Evolutionary conservation across 108 stramenopile genomes (phyloP).

Genomic region (Skeletonema potamos): DNA sequence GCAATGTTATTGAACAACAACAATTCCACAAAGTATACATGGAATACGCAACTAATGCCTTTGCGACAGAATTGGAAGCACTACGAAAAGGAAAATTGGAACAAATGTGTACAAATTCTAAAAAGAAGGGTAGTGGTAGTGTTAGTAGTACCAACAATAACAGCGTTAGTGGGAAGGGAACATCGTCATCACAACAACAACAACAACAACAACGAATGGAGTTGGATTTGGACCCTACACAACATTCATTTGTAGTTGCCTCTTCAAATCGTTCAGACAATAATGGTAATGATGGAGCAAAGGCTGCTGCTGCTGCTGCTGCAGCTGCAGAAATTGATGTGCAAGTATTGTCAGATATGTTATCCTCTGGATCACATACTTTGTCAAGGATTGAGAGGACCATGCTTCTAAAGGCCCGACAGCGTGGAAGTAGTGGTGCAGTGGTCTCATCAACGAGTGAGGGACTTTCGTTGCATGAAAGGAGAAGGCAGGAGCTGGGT

Average conservation of each 20-base stretch:
- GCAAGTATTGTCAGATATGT: slow-evolving; percentile 29
- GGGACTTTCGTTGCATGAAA: slow-evolving; percentile 18
- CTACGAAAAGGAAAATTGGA: slow-evolving; percentile 32
- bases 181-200: too few relatives aligned
- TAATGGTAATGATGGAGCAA: neutral
- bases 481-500: slow-evolving; percentile 18
- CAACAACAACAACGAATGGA: neutral
- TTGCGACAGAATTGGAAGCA: slow-evolving; percentile 37
- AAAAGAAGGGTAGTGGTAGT: neutral
- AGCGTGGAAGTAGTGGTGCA: neutral
- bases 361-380: slow-evolving; percentile 16
- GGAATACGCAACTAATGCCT: slow-evolving; percentile 42
- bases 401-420: slow-evolving; percentile 25
- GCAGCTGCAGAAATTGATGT: slow-evolving; percentile 29
- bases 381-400: slow-evolving; percentile 11
- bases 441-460: neutral
- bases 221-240: slow-evolving; percentile 29
- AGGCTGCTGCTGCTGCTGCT: slow-evolving; percentile 8
- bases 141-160: neutral
- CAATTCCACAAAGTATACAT: slow-evolving; percentile 30
- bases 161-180: neutral
- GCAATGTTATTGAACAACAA: slow-evolving; percentile 11
- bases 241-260: slow-evolving; percentile 25
- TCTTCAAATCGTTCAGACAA: neutral
- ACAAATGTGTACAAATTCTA: neutral